These are phyloP conservation scores for Ophiosphaerella narmari DNA, from an alignment of 2,329 filamentous ascomycete genomes.

Conservation along the genomic window DNA sequence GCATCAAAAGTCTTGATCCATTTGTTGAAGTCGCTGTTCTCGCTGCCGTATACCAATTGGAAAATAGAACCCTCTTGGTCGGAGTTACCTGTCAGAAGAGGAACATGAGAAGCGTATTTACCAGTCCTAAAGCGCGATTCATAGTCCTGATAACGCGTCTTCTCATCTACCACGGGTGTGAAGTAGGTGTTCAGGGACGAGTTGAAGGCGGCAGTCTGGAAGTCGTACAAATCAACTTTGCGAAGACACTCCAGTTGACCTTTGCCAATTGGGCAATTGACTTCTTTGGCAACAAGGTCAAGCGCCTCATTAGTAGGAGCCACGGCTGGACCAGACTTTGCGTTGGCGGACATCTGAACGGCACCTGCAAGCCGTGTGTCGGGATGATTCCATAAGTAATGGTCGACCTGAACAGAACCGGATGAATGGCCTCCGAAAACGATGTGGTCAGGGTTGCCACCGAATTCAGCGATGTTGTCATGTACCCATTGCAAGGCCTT, in stretches of 20 bases:
- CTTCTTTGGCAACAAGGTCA: constrained; percentile 28
- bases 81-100: constrained; percentile 33
- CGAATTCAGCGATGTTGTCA: constrained; percentile 45
- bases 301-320: constrained; percentile 26
- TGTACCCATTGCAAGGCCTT: constrained; percentile 44
- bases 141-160: constrained; percentile 26
- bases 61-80: constrained; percentile 33
- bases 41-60: constrained; percentile 25
- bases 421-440: constrained; percentile 49
- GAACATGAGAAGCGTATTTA: constrained; percentile 32
- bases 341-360: constrained; percentile 32
- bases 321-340: constrained; percentile 28
- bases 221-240: constrained; percentile 25
- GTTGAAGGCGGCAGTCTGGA: constrained; percentile 32
- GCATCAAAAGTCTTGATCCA: constrained; percentile 54
- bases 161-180: constrained; percentile 27
- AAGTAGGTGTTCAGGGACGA: constrained; percentile 30
- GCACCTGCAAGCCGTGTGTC: constrained; percentile 24
- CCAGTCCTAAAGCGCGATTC: constrained; percentile 27
- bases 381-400: constrained; percentile 33
- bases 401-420: constrained; percentile 31
- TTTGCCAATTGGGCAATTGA: constrained; percentile 22
- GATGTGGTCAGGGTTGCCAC: constrained; percentile 49
- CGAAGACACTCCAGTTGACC: constrained; percentile 28
- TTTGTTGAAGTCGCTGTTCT: constrained; percentile 44